Evolutionary conservation across 1,139 yeast genomes (phyloP).

Genomic region (Sugiyamaella castrensis): DNA sequence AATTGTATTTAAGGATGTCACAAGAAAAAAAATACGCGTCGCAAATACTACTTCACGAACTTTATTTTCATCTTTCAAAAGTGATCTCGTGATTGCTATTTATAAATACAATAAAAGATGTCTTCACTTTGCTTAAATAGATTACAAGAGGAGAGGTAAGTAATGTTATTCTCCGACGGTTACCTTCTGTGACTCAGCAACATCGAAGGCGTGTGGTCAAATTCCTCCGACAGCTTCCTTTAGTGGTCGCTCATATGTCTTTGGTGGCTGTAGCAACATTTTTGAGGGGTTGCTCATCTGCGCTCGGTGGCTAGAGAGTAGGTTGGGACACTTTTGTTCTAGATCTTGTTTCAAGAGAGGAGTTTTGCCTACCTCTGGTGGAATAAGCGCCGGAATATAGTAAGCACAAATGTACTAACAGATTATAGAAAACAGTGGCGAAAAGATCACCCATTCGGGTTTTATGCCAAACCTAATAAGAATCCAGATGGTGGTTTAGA

Average conservation of each 20-base stretch:
- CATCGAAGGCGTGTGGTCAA: too few species aligned
- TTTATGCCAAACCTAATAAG: constrained; percentile 85
- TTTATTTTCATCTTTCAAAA: not conserved
- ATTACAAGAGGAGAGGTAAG: constrained; percentile 70
- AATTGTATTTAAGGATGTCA: not conserved
- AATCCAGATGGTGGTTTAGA: constrained; percentile 77
- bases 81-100: not conserved
- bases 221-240: too few species aligned
- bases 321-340: constrained; percentile 9
- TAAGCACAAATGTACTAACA: not conserved
- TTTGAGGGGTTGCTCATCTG: not conserved
- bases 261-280: not conserved
- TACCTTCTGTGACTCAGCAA: too few species aligned
- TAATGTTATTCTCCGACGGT: constrained; percentile 7
- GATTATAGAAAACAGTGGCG: constrained; percentile 83
- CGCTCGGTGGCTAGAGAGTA: too few species aligned
- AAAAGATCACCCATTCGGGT: constrained; percentile 97
- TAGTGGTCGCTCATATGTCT: too few species aligned
- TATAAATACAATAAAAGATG: constrained; percentile 17
- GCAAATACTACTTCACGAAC: not conserved
- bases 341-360: not conserved
- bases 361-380: too few species aligned
- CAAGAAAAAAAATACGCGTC: not conserved
- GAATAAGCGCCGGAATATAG: not conserved
- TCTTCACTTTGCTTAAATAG: constrained; percentile 61